Evolutionary conservation across 2,329 filamentous ascomycete species (phyloP).

Genomic region (Sporothrix dimorphospora): DNA sequence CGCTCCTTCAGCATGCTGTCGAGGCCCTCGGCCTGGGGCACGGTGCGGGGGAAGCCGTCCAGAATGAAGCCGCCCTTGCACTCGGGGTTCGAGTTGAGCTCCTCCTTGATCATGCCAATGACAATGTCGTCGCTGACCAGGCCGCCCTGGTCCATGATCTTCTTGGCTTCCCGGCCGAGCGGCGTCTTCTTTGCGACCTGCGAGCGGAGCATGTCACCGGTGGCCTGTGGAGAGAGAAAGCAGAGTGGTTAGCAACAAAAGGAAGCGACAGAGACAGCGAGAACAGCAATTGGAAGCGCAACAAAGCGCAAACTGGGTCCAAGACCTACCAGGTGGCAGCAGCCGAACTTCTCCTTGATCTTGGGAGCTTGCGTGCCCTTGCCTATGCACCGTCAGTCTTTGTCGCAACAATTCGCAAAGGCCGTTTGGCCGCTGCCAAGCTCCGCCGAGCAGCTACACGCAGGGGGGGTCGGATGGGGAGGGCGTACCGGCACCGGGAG

Average conservation of each 20-base stretch:
- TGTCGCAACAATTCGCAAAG: conserved; percentile 32
- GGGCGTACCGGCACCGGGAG: conserved; percentile 88
- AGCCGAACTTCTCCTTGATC: conserved; percentile 97
- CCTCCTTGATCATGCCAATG: conserved; percentile 99
- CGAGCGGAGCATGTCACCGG: conserved; percentile 97
- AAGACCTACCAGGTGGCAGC: conserved; percentile 85
- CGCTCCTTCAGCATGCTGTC: conserved; percentile 84
- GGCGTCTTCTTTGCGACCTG: conserved; percentile 97
- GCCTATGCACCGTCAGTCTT: conserved; percentile 57
- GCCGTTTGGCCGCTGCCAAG: conserved; percentile 12
- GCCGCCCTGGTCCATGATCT: conserved; percentile 99
- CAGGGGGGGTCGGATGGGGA: background rate
- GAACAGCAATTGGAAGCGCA: conserved; percentile 15
- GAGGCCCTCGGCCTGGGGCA: conserved; percentile 91
- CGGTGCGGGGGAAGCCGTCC: conserved; percentile 96
- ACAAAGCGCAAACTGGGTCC: conserved; percentile 42
- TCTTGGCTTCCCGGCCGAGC: conserved; percentile 95
- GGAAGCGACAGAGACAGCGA: background rate
- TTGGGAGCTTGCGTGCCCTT: conserved; percentile 98
- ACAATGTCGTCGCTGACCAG: conserved; percentile 99
- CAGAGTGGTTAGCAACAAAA: conserved; percentile 23
- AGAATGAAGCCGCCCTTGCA: conserved; percentile 99
- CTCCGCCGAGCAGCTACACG: conserved; percentile 13
- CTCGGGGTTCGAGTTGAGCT: conserved; percentile 90
- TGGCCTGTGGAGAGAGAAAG: conserved; percentile 64